A percentile compares a stretch with the other conserved stretches of the same genome.
Evolutionary conservation across 2,329 filamentous ascomycete species (phyloP).

Genomic region (Trichoderma sp.): DNA sequence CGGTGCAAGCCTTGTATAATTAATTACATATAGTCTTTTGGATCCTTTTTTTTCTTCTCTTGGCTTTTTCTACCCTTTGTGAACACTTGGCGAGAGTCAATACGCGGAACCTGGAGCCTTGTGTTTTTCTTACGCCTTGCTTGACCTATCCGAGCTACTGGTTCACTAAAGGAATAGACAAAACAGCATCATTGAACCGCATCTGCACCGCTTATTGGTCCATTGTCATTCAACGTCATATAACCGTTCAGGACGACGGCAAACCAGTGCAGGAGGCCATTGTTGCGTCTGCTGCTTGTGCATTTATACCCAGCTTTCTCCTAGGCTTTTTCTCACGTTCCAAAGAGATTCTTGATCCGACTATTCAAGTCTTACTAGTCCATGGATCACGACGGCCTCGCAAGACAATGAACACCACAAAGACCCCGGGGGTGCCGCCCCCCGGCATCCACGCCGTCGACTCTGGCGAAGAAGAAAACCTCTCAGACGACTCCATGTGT

Average conservation of each 20-base stretch:
- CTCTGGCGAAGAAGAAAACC: slow-evolving; percentile 19
- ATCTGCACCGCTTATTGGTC: slow-evolving; percentile 21
- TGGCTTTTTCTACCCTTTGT: neutral
- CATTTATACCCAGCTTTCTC: neutral
- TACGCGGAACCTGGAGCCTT: neutral
- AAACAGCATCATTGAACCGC: neutral
- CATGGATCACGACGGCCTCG: neutral
- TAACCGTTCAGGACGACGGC: neutral
- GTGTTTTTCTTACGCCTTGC: neutral
- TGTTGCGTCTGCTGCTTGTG: neutral
- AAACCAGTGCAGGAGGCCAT: neutral
- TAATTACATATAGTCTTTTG: neutral
- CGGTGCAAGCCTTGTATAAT: slow-evolving; percentile 5
- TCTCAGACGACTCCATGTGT: slow-evolving; percentile 33
- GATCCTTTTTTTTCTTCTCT: neutral
- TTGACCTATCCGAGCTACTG: neutral
- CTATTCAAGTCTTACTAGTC: neutral
- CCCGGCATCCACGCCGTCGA: neutral
- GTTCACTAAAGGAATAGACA: neutral
- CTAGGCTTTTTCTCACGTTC: too few species aligned
- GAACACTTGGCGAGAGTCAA: neutral
- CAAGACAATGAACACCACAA: neutral
- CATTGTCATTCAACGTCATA: slow-evolving; percentile 12
- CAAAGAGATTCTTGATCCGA: neutral
- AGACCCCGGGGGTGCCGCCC: neutral